Base-by-base conservation (phyloP, 352 stramenopile species). In the Phytophthora cajani region DNA sequence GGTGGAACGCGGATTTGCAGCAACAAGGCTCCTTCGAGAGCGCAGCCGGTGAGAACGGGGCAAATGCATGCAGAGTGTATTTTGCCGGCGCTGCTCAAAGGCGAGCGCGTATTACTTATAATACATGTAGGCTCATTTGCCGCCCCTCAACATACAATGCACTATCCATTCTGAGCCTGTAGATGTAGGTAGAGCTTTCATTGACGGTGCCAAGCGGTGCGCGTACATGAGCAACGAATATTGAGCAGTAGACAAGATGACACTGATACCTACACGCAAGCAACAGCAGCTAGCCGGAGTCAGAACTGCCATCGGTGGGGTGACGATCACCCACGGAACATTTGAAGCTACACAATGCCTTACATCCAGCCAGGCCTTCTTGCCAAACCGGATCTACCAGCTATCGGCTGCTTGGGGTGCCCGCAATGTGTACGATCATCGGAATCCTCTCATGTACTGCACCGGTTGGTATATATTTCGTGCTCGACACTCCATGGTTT, bases 91-190 rank as follows among this genome's bases (percentile, higher is more conserved):
- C 16, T 19, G 12, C 23, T 54, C 44, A 27, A 27, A 27, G 23
- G 23, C 23, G 23, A 27, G 23, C 23, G 23, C 23, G 23, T 27
- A 27, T 27, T 27, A 23, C 21, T 23, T 23, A 27, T 27, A 27
- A 27, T 27, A 27, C 23, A 27, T 27, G 23, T 27, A 27, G 49
- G 38, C 46, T 19, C 51, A 30, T 11, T 62, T 32, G 44, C 44
- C 17, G 23, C 8, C 36, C 46, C 19, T 30, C 44, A 64, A 36
- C 58, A 27, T 52, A 2, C 46, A 30, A 38, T 30, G 67, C 49
- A 63, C 68, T 71, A 70, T 69, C 58, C 65, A 59, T 23, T 65
- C 27, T 62, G 30, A 63, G 23, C 69, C 30, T 33, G 30, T 33
- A 10, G 7, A 10, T 33, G 30, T 33, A 33, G 30, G 30, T 33